phyloP scores from a whole-genome alignment of 768 basidiomycete genomes.

The Candolleomyces efflorescens region DNA sequence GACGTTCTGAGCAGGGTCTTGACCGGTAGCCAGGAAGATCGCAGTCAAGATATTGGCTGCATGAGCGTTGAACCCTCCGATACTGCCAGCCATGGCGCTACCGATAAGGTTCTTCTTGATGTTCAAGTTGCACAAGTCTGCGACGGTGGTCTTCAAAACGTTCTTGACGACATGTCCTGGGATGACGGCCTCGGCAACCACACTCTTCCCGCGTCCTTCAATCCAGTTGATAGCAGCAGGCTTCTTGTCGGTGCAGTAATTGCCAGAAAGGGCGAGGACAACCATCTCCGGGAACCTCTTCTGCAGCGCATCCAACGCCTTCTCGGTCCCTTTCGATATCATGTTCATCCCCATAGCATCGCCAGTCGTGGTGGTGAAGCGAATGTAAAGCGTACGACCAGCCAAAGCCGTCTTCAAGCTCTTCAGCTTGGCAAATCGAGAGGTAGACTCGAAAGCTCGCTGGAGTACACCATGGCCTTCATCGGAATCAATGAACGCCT shows the following conservation, averaged over 20 bases:
- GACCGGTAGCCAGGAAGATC: constrained; percentile 94
- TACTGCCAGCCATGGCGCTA: constrained; percentile 94
- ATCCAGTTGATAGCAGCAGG: constrained; percentile 99
- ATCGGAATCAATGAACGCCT: constrained; percentile 79
- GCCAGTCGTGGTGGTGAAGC: constrained; percentile 92
- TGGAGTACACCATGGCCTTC: constrained; percentile 75
- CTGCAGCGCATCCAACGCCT: constrained; percentile 77
- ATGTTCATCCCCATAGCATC: constrained; percentile 99
- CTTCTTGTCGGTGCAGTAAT: constrained; percentile 99
- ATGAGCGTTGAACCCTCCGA: constrained; percentile 98
- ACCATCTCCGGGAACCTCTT: constrained; percentile 86
- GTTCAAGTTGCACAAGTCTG: constrained; percentile 84
- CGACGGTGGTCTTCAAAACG: constrained; percentile 95
- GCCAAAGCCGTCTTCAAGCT: constrained; percentile 86
- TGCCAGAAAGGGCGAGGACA: constrained; percentile 87
- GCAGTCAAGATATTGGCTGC: constrained; percentile 97
- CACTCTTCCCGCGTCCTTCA: constrained; percentile 95
- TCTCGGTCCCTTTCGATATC: constrained; percentile 98
- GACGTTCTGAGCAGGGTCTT: constrained; percentile 99
- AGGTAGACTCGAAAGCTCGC: constrained; percentile 92
- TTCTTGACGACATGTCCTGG: constrained; percentile 84
- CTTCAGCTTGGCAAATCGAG: constrained; percentile 86
- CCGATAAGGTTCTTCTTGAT: constrained; percentile 97
- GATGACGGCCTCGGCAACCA: constrained; percentile 93
- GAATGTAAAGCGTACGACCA: constrained; percentile 87